Base-by-base conservation (phyloP, 805 yeast genomes). In the Ogataea paraovalis region DNA sequence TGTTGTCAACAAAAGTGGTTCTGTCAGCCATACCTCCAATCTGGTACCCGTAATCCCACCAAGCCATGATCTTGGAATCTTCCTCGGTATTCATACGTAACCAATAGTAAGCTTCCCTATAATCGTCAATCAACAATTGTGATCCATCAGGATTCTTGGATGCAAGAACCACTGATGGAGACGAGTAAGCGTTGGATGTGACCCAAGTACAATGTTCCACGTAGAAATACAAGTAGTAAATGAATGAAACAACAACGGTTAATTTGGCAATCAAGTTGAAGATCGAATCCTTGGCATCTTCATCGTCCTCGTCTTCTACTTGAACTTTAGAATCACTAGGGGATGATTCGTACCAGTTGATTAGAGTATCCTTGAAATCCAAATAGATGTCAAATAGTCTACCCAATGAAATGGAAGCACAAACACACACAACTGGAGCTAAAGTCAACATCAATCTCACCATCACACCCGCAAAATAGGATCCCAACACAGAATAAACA, bases 11-110 rank as follows among this genome's bases (percentile, higher is more conserved):
- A 58, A 94, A 76, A 5, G 99, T 94, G 54, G 98, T 92, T 64
- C 99, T 82, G 70, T 94, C 99, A 41, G 99, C 99, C 98, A 94
- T 94, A 53, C 99, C 99, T 59, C 99, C 99, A 61, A 94, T 94
- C 74, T 94, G 99, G 70, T 94, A 94, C 46, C 99, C 99, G 64
- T 95, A 95, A 74, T 95, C 99, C 99, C 99, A 94, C 99, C 99
- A 94, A 10, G 97, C 85, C 85, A 95, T 89, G 51, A 94, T 86
- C 68, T 87, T 91, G 32, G 97, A 87, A 65, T 94, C 98, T 66
- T 94, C 97, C 3, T 87, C 82, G 0, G 99, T 94, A 72, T 94
- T 94, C 96, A 92, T 91, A 63, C 99, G 83, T 59, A 94, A 75
- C 99, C 99, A 94, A 68, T 92, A 94, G 73, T 94, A 94, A 10